Conservation (phyloP, 345 rosid genomes). For the Hibiscus syriacus region DNA sequence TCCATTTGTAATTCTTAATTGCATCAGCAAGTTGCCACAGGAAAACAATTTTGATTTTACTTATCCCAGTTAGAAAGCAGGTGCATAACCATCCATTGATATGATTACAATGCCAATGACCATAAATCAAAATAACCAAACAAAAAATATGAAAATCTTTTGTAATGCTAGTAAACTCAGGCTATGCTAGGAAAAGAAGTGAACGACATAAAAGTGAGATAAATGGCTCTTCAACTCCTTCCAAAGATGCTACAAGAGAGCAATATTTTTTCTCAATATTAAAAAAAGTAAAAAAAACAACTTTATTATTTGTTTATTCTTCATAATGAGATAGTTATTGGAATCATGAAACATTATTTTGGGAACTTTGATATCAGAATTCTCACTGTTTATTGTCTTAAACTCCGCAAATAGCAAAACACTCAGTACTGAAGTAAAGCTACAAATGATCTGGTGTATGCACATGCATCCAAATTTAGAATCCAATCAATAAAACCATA, state of each 20-base stretch:
- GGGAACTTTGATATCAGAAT: neutral
- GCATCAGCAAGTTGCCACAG: neutral
- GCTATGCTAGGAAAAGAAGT: too few species aligned
- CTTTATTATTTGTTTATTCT: neutral
- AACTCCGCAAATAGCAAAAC: neutral
- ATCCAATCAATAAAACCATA: neutral
- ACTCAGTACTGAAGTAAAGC: neutral
- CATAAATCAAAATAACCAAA: conserved; percentile 6
- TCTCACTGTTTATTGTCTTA: neutral
- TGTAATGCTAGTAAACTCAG: too few species aligned
- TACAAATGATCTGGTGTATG: neutral
- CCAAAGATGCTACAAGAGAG: neutral
- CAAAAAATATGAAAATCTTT: neutral
- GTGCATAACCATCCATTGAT: neutral
- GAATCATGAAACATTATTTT: neutral
- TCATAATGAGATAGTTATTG: neutral
- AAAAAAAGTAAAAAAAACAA: too few species aligned
- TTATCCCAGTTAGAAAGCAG: neutral
- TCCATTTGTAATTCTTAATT: neutral
- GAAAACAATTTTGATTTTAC: neutral
- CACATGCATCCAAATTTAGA: neutral
- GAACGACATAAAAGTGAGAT: too few species aligned
- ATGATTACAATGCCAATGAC: neutral
- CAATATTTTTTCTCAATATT: neutral
- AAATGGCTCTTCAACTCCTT: too few species aligned